Base-by-base conservation (phyloP, 495 filamentous ascomycete genomes). In the Bathelium albidoporum region DNA sequence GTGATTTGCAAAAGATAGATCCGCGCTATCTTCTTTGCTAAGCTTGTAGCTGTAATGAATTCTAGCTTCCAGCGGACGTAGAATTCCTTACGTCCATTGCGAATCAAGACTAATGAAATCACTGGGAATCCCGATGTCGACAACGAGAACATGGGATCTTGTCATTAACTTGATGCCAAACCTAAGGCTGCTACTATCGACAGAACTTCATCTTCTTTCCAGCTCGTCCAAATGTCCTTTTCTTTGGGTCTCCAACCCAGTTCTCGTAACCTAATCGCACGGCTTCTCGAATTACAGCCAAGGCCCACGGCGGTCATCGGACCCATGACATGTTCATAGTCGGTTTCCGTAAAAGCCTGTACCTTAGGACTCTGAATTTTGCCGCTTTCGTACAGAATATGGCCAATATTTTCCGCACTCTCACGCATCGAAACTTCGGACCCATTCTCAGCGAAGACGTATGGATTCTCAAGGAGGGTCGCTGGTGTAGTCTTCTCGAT, bases 281-380 rank as follows among this genome's bases (percentile, higher is more conserved):
- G 49, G 65, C 60, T 68, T 32, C 71, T 62, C 9, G 68, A 59
- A 61, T 75, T 76, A 9, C 53, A 63, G 4, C 72, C 76, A 16
- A 74, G 26, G 0, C 66, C 68, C 18, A 63, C 28, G 5, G 22
- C 59, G 1, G 70, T 67, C 18, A 59, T 64, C 0, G 58, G 28
- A 7, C 65, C 68, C 43, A 75, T 74, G 1, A 76, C 2, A 67
- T 77, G 72, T 5, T 29, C 63, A 44, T 64, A 76, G 10, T 69
- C 41, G 16, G 62, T 64, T 20, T 22, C 26, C 10, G 68, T 62
- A 60, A 76, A 67, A 2, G 66, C 62, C 36, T 63, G 67, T 1
- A 71, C 64, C 3, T 20, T 66, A 3, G 68, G 36, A 66, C 64
- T 61, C 59, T 60, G 12, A 24, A 73, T 65, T 44, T 61, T 60